Base-by-base conservation (phyloP, 768 basidiomycete genomes). In the Suillus tomentosus region DNA sequence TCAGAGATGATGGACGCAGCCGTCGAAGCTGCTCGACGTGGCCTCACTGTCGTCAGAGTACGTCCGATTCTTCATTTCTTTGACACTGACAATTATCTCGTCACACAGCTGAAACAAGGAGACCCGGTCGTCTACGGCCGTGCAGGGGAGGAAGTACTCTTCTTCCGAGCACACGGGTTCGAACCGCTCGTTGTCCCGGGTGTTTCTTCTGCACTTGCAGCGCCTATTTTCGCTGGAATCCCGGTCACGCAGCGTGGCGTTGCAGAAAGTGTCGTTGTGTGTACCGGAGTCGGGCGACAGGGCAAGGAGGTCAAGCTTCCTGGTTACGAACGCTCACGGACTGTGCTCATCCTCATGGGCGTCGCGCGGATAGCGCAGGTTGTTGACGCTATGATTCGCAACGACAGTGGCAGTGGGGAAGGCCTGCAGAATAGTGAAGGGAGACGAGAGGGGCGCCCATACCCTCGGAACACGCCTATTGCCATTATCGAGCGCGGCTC, bases 161-260 rank as follows among this genome's bases (percentile, higher is more conserved):
- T 91, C 78, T 96, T 99, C 84, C 88, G 96, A 14, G 77, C 86
- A 55, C 88, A 88, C 55, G 96, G 95, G 2, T 92, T 90, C 74
- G 90, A 94, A 67, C 86, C 90, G 5, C 78, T 92, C 65, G 85
- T 98, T 68, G 81, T 99, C 19, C 97, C 97, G 0, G 97, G 97
- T 2, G 86, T 99, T 36, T 88, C 85, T 65, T 95, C 94, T 14
- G 94, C 93, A 3, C 80, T 99, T 47, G 94, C 95, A 1, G 97
- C 87, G 0, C 97, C 97, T 2, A 84, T 88, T 0, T 91, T 96
- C 72, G 92, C 92, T 7, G 89, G 91, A 0, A 96, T 99, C 31
- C 95, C 97, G 0, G 89, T 98, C 47, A 99, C 96, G 0, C 96
- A 98, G 73, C 88, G 97, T 2, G 97, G 97, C 4, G 95, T 94